phyloP scores from a whole-genome alignment of 1,139 yeast genomes.

The Scheffersomyces parashehatae region DNA sequence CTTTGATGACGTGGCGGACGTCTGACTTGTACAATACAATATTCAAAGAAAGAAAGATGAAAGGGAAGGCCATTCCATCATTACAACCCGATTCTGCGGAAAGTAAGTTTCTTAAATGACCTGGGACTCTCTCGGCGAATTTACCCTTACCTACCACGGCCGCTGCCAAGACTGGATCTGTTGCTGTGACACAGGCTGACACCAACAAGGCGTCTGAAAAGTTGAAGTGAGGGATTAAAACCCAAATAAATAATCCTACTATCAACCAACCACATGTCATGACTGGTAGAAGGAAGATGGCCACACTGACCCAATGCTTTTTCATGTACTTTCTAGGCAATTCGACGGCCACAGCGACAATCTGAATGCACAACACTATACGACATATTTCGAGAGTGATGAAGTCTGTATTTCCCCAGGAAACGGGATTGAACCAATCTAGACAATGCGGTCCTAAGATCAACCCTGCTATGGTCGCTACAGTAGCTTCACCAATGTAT shows the following conservation, averaged over 20 bases:
- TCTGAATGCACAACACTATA: slow-evolving; percentile 86
- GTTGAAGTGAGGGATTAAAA: slow-evolving; percentile 75
- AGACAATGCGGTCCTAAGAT: slow-evolving; percentile 93
- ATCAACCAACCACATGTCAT: slow-evolving; percentile 95
- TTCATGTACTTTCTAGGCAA: slow-evolving; percentile 91
- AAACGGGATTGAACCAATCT: slow-evolving; percentile 81
- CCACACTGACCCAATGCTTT: slow-evolving; percentile 85
- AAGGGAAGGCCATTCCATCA: slow-evolving; percentile 98
- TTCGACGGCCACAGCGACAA: slow-evolving; percentile 97
- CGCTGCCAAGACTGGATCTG: slow-evolving; percentile 96
- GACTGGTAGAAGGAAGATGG: slow-evolving; percentile 78
- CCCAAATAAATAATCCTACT: slow-evolving; percentile 84
- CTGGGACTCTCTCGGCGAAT: slow-evolving; percentile 96
- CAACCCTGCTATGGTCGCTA: slow-evolving; percentile 87
- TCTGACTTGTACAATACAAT: slow-evolving; percentile 68
- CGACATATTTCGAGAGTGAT: slow-evolving; percentile 89
- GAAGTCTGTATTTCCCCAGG: slow-evolving; percentile 89
- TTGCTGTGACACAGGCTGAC: slow-evolving; percentile 94
- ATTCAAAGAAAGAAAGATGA: slow-evolving; percentile 74
- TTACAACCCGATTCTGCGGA: slow-evolving; percentile 97
- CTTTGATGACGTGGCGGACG: slow-evolving; percentile 68
- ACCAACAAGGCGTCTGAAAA: slow-evolving; percentile 78
- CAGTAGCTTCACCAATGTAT: slow-evolving; percentile 94
- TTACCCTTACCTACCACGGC: slow-evolving; percentile 98
- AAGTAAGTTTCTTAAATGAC: slow-evolving; percentile 84